phyloP scores from a whole-genome alignment of 768 basidiomycete genomes.

The Terana coerulea region DNA sequence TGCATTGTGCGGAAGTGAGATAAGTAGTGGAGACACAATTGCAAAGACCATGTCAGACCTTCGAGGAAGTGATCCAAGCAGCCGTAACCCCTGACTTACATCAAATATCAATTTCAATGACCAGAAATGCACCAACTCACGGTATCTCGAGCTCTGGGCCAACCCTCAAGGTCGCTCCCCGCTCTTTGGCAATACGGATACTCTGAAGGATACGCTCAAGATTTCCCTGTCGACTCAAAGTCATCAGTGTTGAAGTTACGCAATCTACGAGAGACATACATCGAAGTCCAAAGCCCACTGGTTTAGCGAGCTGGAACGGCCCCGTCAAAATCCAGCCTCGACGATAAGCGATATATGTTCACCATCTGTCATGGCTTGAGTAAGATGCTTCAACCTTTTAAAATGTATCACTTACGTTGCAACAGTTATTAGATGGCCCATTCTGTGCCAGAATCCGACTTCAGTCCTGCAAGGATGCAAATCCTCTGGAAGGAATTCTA shows the following conservation, averaged over 20 bases:
- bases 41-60: conserved; percentile 46
- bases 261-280: conserved; percentile 42
- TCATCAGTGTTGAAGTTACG: not conserved
- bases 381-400: not conserved
- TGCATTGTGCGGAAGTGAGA: conserved; percentile 26
- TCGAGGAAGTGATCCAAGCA: conserved; percentile 98
- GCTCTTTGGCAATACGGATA: conserved; percentile 81
- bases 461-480: too few species aligned
- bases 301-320: conserved; percentile 70
- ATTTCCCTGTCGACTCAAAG: conserved; percentile 63
- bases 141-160: conserved; percentile 97
- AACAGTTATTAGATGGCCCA: conserved; percentile 86
- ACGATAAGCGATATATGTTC: conserved; percentile 22
- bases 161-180: conserved; percentile 87
- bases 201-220: conserved; percentile 86
- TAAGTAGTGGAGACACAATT: not conserved
- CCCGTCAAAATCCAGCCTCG: conserved; percentile 12
- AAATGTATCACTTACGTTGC: conserved; percentile 61
- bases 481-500: too few species aligned
- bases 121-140: conserved; percentile 39
- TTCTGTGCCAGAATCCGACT: too few species aligned
- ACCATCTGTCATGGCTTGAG: not conserved
- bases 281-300: conserved; percentile 98
- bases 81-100: conserved; percentile 76
- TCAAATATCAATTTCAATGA: conserved; percentile 12